These are phyloP conservation scores for Sanguinoderma infundibulare DNA, from an alignment of 1,284 basidiomycete species.

Conservation along the genomic window DNA sequence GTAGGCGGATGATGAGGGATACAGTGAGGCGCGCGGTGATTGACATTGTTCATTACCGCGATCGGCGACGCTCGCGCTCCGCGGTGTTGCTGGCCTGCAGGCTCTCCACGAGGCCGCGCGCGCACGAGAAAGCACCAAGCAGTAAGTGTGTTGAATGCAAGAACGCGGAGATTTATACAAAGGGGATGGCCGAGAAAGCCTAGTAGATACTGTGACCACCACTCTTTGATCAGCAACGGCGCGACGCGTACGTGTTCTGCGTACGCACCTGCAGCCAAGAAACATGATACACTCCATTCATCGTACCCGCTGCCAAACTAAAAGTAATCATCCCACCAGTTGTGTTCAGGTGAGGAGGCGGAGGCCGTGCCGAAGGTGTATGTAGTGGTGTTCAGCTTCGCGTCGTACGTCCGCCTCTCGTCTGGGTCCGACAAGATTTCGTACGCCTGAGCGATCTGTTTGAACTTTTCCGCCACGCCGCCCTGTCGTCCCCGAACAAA, in stretches of 20 bases:
- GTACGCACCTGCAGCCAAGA: background rate
- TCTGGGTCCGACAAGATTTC: conserved; percentile 7
- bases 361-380: background rate
- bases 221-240: background rate
- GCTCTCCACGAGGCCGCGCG: background rate
- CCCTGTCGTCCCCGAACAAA: conserved; percentile 4
- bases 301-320: too few species aligned
- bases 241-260: background rate
- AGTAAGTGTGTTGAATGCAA: background rate
- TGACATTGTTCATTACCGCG: background rate
- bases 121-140: background rate
- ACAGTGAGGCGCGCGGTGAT: background rate
- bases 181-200: too few species aligned
- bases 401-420: conserved; percentile 4
- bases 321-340: background rate
- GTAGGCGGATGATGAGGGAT: background rate
- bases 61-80: background rate
- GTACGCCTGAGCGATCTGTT: conserved; percentile 15
- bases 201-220: too few species aligned
- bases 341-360: too few species aligned
- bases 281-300: background rate
- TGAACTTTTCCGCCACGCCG: conserved; percentile 23
- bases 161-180: too few species aligned
- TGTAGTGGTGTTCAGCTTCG: background rate
- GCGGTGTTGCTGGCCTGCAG: background rate